Base-by-base conservation (phyloP, 1,284 basidiomycete genomes). In the Malassezia equina region DNA sequence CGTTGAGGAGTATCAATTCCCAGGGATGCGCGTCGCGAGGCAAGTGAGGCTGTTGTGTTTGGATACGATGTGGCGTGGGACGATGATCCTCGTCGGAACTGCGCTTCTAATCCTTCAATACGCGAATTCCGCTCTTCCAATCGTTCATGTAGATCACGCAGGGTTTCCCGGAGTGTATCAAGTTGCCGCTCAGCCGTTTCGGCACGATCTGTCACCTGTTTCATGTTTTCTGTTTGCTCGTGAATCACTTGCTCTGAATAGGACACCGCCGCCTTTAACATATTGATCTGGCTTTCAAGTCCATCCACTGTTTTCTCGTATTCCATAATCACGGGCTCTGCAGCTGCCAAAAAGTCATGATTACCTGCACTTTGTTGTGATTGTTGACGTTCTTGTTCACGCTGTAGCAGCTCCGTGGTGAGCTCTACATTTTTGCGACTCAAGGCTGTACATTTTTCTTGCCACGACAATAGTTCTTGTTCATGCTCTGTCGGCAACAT, bases 231-330 rank as follows among this genome's bases (percentile, higher is more conserved):
- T 67, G 89, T 87, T 74, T 88, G 88, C 76, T 94, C 90, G 64
- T 88, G 86, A 56, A 89, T 83, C 71, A 93, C 79, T 65, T 90
- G 88, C 73, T 93, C 93, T 47, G 88, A 88, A 72, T 90, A 85
- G 44, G 86, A 79, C 32, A 95, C 78, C 15, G 90, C 90, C 1
- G 88, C 89, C 58, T 87, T 83, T 64, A 89, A 89, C 49, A 95
- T 80, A 65, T 83, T 88, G 52, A 95, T 81, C 75, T 96, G 87
- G 1, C 90, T 88, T 75, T 98, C 94, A 79, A 98, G 86, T 1
- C 89, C 85, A 43, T 85, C 84, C 62, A 98, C 91, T 1, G 90
- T 90, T 80, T 93, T 91, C 78, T 98, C 93, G 76, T 98, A 98
- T 78, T 96, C 93, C 41, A 72, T 69, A 57, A 98, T 95, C 66